Evolutionary conservation across 2,329 filamentous ascomycete genomes (phyloP), one percentile per base, ranked within the genome.

Genomic region (Colletotrichum sp.): DNA sequence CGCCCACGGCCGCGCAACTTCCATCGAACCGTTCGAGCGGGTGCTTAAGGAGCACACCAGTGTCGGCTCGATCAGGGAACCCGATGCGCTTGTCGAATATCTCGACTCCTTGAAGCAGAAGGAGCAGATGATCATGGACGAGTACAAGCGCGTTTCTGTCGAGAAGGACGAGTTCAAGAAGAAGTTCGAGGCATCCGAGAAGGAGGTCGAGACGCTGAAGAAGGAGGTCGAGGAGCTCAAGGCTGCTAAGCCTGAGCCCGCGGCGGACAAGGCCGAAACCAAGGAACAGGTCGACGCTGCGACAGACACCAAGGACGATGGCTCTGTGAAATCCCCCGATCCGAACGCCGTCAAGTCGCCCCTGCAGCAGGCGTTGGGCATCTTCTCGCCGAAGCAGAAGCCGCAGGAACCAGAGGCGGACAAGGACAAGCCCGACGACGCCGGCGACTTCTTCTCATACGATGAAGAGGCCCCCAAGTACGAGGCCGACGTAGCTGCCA

Each of bases 11-110:
- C 93, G 96, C 68, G 95, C 96, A 57, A 92, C 94, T 14, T 92
- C 94, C 4, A 98, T 99, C 81, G 97, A 99, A 82, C 94, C 95
- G 0, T 99, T 99, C 83, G 97, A 99, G 85, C 93, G 95, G 71
- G 93, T 94, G 1, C 89, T 99, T 9, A 95, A 95, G 80, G 97
- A 99, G 83, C 95, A 98, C 80, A 99, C 97, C 0, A 96, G 97
- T 4, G 87, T 99, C 43, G 95, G 95, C 6, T 96, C 95, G 18
- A 98, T 99, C 80, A 90, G 89, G 79, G 97, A 99, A 75, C 95
- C 96, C 0, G 91, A 92, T 69, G 94, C 96, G 3, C 89, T 99
- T 39, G 91, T 96, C 8, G 96, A 99, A 84, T 99, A 98, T 81
- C 89, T 99, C 32, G 95, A 94, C 79, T 95, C 98, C 84, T 86